Evolutionary conservation across 2,329 filamentous ascomycete species (phyloP).

Genomic region (Apiospora malaysiana): DNA sequence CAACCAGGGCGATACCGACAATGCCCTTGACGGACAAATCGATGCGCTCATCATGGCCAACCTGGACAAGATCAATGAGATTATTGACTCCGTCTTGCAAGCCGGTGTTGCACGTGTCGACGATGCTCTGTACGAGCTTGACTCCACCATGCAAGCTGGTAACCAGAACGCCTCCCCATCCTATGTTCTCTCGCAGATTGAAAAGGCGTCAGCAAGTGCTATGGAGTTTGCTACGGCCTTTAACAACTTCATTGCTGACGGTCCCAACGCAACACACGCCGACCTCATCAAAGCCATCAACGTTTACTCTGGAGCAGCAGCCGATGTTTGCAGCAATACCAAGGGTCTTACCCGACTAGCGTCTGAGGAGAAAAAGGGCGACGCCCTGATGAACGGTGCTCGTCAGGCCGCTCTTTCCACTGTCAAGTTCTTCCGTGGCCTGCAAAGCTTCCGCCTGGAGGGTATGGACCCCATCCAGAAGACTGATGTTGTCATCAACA

Average conservation of each 20-base stretch:
- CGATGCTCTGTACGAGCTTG: conserved; percentile 94
- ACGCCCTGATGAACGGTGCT: conserved; percentile 81
- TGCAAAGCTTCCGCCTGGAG: conserved; percentile 93
- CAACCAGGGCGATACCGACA: conserved; percentile 76
- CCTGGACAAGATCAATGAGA: conserved; percentile 92
- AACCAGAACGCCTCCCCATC: conserved; percentile 97
- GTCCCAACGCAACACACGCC: conserved; percentile 85
- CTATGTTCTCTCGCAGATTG: conserved; percentile 94
- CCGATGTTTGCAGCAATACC: conserved; percentile 94
- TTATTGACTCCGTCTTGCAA: conserved; percentile 95
- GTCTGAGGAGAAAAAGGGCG: conserved; percentile 92
- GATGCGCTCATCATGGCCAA: conserved; percentile 87
- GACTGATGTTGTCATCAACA: conserved; percentile 96
- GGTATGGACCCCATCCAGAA: conserved; percentile 90
- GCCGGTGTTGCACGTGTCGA: conserved; percentile 92
- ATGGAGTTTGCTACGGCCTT: conserved; percentile 98
- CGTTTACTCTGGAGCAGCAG: conserved; percentile 86
- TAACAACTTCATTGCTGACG: conserved; percentile 98
- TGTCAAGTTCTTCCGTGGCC: conserved; percentile 91
- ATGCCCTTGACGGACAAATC: conserved; percentile 86
- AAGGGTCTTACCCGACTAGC: conserved; percentile 94
- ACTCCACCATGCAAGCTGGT: conserved; percentile 97
- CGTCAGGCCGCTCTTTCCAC: conserved; percentile 85
- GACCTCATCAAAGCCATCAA: conserved; percentile 94
- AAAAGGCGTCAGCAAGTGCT: conserved; percentile 91